A percentile compares a stretch with the other conserved stretches of the same genome.
Conservation (phyloP, 192 early-diverging fungal species). For the Mortierella antarctica region DNA sequence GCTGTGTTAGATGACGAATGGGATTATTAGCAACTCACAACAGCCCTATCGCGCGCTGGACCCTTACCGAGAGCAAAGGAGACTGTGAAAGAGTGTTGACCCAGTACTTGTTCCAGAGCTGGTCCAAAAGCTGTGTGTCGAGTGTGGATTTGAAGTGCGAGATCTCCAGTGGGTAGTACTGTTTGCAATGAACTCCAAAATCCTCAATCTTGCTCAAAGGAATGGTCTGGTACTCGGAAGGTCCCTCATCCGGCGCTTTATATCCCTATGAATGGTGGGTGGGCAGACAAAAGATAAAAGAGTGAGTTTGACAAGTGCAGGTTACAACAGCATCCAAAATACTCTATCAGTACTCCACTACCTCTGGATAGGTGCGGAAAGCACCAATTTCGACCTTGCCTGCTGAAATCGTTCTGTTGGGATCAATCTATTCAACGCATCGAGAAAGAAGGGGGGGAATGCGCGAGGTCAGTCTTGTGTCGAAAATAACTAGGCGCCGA, state of each 20-base stretch:
- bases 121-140: slow-evolving; percentile 87
- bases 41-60: background rate
- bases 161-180: slow-evolving; percentile 91
- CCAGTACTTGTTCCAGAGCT: slow-evolving; percentile 99
- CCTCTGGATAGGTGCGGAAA: slow-evolving; percentile 97
- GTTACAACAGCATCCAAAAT: slow-evolving; percentile 9
- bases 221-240: slow-evolving; percentile 90
- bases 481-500: background rate
- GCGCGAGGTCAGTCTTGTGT: background rate
- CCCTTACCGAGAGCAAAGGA: slow-evolving; percentile 81
- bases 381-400: slow-evolving; percentile 98
- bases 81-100: slow-evolving; percentile 95
- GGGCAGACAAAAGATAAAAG: background rate
- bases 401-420: slow-evolving; percentile 95
- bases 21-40: background rate
- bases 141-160: slow-evolving; percentile 93
- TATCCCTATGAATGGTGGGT: slow-evolving; percentile 65
- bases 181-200: slow-evolving; percentile 93
- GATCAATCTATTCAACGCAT: slow-evolving; percentile 80
- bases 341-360: slow-evolving; percentile 14
- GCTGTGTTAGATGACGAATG: background rate
- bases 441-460: background rate
- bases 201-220: slow-evolving; percentile 97
- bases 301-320: background rate
- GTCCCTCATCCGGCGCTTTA: slow-evolving; percentile 79